phyloP scores from a whole-genome alignment of 2,329 filamentous ascomycete genomes.

The Zalaria obscura region DNA sequence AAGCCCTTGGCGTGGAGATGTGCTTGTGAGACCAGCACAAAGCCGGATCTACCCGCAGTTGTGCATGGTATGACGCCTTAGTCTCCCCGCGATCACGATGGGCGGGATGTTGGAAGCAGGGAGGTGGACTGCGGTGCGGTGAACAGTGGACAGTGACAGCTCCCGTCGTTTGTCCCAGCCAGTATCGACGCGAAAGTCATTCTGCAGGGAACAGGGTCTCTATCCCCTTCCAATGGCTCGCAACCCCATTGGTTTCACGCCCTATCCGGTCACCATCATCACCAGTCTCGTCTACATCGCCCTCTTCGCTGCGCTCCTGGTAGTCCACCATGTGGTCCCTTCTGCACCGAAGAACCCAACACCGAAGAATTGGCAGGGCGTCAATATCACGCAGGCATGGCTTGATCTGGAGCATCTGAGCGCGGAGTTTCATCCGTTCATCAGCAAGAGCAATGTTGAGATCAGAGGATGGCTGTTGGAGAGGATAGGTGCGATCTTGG shows the following conservation, averaged over 20 bases:
- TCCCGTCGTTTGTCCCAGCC: too few relatives aligned
- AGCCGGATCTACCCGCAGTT: too few relatives aligned
- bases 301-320: constrained; percentile 54
- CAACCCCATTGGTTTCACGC: constrained; percentile 56
- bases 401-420: constrained; percentile 65
- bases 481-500: constrained; percentile 56
- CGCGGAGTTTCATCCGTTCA: constrained; percentile 71
- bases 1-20: too few relatives aligned
- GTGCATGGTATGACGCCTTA: too few relatives aligned
- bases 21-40: too few relatives aligned
- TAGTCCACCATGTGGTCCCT: constrained; percentile 62
- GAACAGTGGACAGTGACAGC: too few relatives aligned
- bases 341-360: constrained; percentile 52
- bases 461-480: constrained; percentile 63
- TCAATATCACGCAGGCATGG: constrained; percentile 82
- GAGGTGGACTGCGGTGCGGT: too few relatives aligned
- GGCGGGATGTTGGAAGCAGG: too few relatives aligned
- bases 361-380: constrained; percentile 37
- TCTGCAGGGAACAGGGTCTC: too few relatives aligned
- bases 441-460: constrained; percentile 68
- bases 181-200: too few relatives aligned
- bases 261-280: constrained; percentile 69
- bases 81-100: too few relatives aligned
- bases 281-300: constrained; percentile 64
- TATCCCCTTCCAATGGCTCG: constrained; percentile 5